These are phyloP conservation scores for Infundibulicybe gibba DNA, from an alignment of 768 basidiomycete species.

Conservation along the genomic window DNA sequence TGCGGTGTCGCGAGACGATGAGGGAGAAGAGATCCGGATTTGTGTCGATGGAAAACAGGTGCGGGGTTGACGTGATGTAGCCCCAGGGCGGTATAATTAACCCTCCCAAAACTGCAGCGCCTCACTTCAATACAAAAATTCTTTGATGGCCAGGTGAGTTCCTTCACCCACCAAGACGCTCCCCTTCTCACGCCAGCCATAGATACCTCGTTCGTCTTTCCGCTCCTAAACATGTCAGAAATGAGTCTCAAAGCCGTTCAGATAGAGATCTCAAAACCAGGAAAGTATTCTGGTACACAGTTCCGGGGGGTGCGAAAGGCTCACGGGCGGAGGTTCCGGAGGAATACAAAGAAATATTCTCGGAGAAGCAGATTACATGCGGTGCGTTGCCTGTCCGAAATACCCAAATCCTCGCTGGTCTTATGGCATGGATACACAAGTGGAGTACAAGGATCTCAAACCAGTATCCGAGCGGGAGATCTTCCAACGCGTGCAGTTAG, in stretches of 20 bases:
- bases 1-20: slow-evolving; percentile 49
- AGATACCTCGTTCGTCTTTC: slow-evolving; percentile 16
- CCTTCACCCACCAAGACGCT: neutral
- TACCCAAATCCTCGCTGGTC: neutral
- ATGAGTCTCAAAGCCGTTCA: slow-evolving; percentile 16
- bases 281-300: slow-evolving; percentile 61
- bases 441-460: slow-evolving; percentile 61
- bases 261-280: slow-evolving; percentile 56
- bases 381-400: slow-evolving; percentile 36
- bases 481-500: slow-evolving; percentile 80
- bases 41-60: slow-evolving; percentile 87
- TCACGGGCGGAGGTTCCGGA: slow-evolving; percentile 51
- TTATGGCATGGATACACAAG: slow-evolving; percentile 27
- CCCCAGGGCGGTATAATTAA: neutral
- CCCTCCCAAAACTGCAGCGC: slow-evolving; percentile 38
- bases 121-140: slow-evolving; percentile 79
- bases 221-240: neutral
- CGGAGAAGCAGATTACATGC: slow-evolving; percentile 58
- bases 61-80: slow-evolving; percentile 32
- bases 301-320: slow-evolving; percentile 38
- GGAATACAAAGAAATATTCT: slow-evolving; percentile 46
- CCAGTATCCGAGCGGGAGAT: slow-evolving; percentile 69
- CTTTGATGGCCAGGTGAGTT: slow-evolving; percentile 59
- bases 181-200: neutral
- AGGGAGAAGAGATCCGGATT: slow-evolving; percentile 52